Evolutionary conservation across 2,329 filamentous ascomycete genomes (phyloP).

Genomic region (Arthrobotrys iridis): DNA sequence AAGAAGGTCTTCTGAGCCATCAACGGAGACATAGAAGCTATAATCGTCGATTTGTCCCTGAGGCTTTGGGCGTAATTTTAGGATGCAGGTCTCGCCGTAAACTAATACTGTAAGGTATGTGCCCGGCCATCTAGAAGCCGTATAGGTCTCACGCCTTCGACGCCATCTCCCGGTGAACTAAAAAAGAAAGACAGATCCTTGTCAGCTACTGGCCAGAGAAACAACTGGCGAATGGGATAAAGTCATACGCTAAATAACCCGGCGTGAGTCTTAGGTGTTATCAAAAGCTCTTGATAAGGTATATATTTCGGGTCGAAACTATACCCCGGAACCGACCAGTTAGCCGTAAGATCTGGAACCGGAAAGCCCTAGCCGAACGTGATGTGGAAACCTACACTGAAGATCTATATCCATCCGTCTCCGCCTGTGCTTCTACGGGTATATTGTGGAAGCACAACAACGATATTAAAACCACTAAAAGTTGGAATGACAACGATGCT

Average conservation of each 20-base stretch:
- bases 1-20: constrained; percentile 56
- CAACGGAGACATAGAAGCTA: constrained; percentile 57
- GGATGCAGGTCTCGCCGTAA: constrained; percentile 55
- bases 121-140: constrained; percentile 57
- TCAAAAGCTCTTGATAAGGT: constrained; percentile 55
- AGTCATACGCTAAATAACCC: constrained; percentile 56
- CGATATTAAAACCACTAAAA: constrained; percentile 32
- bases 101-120: constrained; percentile 57
- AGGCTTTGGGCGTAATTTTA: constrained; percentile 56
- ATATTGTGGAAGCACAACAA: constrained; percentile 26
- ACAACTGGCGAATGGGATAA: background rate
- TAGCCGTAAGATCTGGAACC: background rate
- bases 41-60: constrained; percentile 56
- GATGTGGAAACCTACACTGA: constrained; percentile 29
- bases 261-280: constrained; percentile 56
- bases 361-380: background rate
- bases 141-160: constrained; percentile 56
- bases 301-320: constrained; percentile 57
- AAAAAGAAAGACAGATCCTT: background rate
- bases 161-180: constrained; percentile 58
- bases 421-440: constrained; percentile 31
- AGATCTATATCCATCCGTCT: constrained; percentile 44
- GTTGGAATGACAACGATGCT: constrained; percentile 25
- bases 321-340: background rate
- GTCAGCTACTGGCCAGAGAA: background rate